Evolutionary conservation across 345 rosid species (phyloP).

Genomic region (Aquilaria yunnanensis): DNA sequence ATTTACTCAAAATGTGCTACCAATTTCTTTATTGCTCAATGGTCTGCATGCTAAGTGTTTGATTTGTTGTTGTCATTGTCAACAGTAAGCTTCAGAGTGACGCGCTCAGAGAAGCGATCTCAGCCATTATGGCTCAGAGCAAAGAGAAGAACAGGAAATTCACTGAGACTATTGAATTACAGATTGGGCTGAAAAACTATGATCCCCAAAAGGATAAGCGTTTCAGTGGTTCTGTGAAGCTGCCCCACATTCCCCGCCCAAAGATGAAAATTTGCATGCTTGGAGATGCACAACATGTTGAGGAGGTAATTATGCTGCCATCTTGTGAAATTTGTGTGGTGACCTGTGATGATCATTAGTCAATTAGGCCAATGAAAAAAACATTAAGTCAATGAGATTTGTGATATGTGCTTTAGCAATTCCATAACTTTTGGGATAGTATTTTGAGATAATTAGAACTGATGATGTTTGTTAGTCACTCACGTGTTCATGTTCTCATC

Average conservation of each 20-base stretch:
- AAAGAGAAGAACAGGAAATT: constrained; percentile 72
- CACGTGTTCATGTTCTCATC: not conserved
- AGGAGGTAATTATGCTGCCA: constrained; percentile 42
- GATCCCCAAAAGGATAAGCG: constrained; percentile 96
- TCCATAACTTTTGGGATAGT: too few relatives aligned
- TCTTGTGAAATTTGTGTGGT: not conserved
- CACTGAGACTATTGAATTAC: constrained; percentile 85
- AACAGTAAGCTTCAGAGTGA: constrained; percentile 93
- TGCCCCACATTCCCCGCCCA: constrained; percentile 92
- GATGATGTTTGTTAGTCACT: not conserved
- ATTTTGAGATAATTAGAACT: too few relatives aligned
- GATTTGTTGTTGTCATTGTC: not conserved
- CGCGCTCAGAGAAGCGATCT: constrained; percentile 76
- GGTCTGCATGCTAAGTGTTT: not conserved
- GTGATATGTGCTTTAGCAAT: too few relatives aligned
- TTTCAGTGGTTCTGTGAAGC: constrained; percentile 85
- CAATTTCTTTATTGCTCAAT: not conserved
- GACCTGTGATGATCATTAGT: too few relatives aligned
- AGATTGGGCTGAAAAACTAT: constrained; percentile 93
- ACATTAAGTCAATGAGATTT: too few relatives aligned
- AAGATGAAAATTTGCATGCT: constrained; percentile 97
- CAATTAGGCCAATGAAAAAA: too few relatives aligned
- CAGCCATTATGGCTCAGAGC: constrained; percentile 37
- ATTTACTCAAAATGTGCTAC: not conserved
- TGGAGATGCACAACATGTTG: constrained; percentile 94